These are phyloP conservation scores for Fusarium continuum DNA, from an alignment of 2,329 filamentous ascomycete genomes.

Conservation along the genomic window DNA sequence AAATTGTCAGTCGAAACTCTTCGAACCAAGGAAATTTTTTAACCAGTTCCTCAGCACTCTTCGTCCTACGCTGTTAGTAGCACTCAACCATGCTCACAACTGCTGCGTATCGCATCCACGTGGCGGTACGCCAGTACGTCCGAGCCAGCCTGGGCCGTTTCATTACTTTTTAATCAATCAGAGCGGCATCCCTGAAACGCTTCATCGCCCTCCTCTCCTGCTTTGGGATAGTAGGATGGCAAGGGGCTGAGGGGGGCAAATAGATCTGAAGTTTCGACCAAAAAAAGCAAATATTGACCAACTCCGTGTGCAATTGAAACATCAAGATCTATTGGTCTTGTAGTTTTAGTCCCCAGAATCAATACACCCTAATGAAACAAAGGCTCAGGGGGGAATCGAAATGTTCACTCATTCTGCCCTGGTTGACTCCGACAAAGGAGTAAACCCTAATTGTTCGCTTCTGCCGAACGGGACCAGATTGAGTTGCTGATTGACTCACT, in stretches of 20 bases:
- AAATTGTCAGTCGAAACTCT: not conserved
- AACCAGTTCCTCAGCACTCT: constrained; percentile 10
- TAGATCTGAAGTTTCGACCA: constrained; percentile 27
- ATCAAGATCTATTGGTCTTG: constrained; percentile 37
- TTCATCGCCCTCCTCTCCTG: constrained; percentile 3
- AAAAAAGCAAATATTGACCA: constrained; percentile 36
- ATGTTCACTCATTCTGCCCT: constrained; percentile 22
- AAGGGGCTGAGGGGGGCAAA: constrained; percentile 8
- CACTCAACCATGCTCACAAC: not conserved
- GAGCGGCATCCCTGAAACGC: constrained; percentile 26
- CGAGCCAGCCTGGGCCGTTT: constrained; percentile 25
- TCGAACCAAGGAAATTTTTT: constrained; percentile 5
- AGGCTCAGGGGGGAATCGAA: constrained; percentile 22
- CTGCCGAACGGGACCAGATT: not conserved
- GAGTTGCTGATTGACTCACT: not conserved
- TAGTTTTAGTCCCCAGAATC: constrained; percentile 26
- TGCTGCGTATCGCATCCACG: constrained; percentile 35
- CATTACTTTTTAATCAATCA: constrained; percentile 23
- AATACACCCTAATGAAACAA: constrained; percentile 40
- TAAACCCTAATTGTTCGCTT: constrained; percentile 20
- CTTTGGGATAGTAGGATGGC: constrained; percentile 18
- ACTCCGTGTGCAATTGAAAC: constrained; percentile 36
- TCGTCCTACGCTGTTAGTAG: constrained; percentile 17
- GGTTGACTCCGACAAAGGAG: constrained; percentile 25
- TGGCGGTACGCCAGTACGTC: constrained; percentile 33